Evolutionary conservation across 2,329 filamentous ascomycete genomes (phyloP), one percentile per base, ranked within the genome.

Genomic region (Diaporthe sp.): DNA sequence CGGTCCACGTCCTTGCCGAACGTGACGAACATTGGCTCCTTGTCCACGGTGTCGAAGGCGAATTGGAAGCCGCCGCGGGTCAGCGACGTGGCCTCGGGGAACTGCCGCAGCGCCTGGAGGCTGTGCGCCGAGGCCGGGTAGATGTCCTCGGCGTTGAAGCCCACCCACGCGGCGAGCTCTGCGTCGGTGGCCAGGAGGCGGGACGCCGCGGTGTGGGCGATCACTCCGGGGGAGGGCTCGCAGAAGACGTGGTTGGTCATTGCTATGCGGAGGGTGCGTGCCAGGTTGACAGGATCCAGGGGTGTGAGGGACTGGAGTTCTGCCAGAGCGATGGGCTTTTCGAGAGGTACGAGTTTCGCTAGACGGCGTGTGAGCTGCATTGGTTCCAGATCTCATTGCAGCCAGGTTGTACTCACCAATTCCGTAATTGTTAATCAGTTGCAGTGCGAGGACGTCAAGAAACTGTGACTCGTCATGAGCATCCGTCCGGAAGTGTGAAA

Each of bases 201-300:
- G 1, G 89, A 92, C 1, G 86, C 85, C 1, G 88, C 87, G 2
- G 89, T 91, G 79, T 92, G 91, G 12, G 86, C 87, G 75, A 92
- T 86, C 3, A 85, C 76, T 1, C 88, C 87, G 0, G 88, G 87
- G 7, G 81, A 80, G 0, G 87, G 86, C 78, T 92, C 90, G 58
- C 82, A 79, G 81, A 92, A 91, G 74, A 92, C 85, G 15, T 85
- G 83, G 77, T 87, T 89, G 17, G 89, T 91, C 86, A 92, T 91
- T 53, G 87, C 89, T 80, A 91, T 87, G 10, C 90, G 88, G 39
- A 90, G 81, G 9, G 89, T 82, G 61, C 89, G 87, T 17, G 86
- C 85, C 25, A 90, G 83, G 78, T 90, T 89, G 77, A 87, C 83
- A 39, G 86, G 82, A 77, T 89, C 87, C 31, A 90, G 80, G 0